Percentiles rank a stretch among this genome's conserved stretches.
Evolutionary conservation across 1,139 yeast genomes (phyloP).

Genomic region (Diutina ranongensis): DNA sequence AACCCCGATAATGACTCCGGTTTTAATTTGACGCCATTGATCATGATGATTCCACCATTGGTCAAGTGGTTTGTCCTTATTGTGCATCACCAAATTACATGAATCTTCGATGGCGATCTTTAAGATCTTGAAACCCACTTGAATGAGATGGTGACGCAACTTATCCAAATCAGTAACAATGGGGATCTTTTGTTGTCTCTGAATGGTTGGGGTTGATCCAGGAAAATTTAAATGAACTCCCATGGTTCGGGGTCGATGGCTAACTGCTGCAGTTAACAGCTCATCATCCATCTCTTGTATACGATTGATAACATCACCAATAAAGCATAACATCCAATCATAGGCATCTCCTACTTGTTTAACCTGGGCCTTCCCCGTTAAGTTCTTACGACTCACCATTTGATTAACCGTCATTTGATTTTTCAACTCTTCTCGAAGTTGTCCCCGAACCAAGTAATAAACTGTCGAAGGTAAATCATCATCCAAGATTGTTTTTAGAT

Average conservation of each 20-base stretch:
- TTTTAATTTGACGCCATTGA: neutral
- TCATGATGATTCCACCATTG: neutral
- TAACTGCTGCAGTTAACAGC: neutral
- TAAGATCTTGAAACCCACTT: neutral
- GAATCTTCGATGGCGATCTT: neutral
- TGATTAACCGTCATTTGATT: slow-evolving; percentile 60
- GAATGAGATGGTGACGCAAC: neutral
- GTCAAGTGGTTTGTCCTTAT: neutral
- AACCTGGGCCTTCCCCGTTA: slow-evolving; percentile 44
- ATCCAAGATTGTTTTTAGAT: slow-evolving; percentile 27
- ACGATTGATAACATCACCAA: slow-evolving; percentile 68
- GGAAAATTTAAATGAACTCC: neutral
- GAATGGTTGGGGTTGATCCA: neutral
- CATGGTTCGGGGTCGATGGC: neutral
- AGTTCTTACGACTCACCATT: slow-evolving; percentile 82
- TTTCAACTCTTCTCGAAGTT: slow-evolving; percentile 38
- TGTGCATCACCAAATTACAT: neutral
- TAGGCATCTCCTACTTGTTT: slow-evolving; percentile 43
- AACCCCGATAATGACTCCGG: neutral
- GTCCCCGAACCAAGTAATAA: slow-evolving; percentile 56
- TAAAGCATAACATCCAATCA: slow-evolving; percentile 76
- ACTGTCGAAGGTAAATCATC: slow-evolving; percentile 34
- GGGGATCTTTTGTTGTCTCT: neutral
- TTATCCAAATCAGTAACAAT: neutral
- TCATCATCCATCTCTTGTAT: slow-evolving; percentile 71